Base-by-base conservation (phyloP, 768 basidiomycete species). In the Coprinellus aureogranulatus region DNA sequence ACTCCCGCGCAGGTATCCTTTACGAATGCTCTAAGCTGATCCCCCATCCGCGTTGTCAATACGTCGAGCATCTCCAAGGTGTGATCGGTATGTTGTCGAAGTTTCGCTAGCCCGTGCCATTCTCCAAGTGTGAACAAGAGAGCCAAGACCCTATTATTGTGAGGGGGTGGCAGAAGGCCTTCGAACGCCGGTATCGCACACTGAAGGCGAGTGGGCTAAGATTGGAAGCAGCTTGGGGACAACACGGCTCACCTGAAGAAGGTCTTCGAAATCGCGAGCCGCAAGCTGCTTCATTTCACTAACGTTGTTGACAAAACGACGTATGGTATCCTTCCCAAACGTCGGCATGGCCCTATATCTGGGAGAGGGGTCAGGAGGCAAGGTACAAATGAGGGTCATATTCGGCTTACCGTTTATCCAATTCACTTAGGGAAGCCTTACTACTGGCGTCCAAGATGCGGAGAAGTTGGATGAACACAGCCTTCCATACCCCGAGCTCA, bases 401-500 rank as follows among this genome's bases (percentile, higher is more conserved):
- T n/a, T n/a, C n/a, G n/a, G n/a, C 55, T 4, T 63, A 76, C 72
- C 68, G 47, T 8, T 52, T 20, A 44, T 73, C 63, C 3, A 72
- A 53, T 25, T 53, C 54, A 6, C 61, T 62, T 20, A 74, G 58
- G 1, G 23, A 4, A 18, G 62, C 59, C 20, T 52, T 28, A 4
- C 63, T 64, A 28, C 57, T 28, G 10, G 67, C 57, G 55, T 67
- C 49, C 1, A 76, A 57, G 11, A 77, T 60, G 0, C 70, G 68
- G 3, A 77, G 57, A 0, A 77, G 61, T 47, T 78, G 77, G 1
- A 57, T 68, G 46, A 77, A 72, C 2, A 72, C 25, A 1, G 70
- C 60, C 56, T 77, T 79, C 71, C 70, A 75, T 0, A 72, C 67
- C 6, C 75, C 73, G 12, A 77, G 58, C 55, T 77, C 74, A 45